These are phyloP conservation scores for Triticum urartu DNA, from an alignment of 176 grass and related monocot genomes.

Conservation along the genomic window DNA sequence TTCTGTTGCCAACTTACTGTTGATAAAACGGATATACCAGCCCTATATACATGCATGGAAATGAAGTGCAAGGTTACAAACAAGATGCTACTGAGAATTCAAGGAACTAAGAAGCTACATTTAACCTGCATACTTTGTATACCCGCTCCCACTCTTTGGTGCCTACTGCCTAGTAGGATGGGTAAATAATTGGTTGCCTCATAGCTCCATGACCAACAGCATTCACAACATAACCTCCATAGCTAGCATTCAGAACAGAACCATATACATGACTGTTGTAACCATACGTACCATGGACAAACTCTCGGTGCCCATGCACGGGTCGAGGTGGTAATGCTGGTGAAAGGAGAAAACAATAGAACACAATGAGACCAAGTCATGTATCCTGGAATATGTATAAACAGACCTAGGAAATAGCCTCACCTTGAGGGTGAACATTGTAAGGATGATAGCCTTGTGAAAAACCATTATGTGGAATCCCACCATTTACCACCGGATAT, in stretches of 20 bases:
- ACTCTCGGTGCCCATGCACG: slow-evolving; percentile 22
- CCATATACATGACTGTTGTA: slow-evolving; percentile 56
- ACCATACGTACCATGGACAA: slow-evolving; percentile 37
- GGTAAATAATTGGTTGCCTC: slow-evolving; percentile 28
- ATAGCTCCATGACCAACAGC: slow-evolving; percentile 24
- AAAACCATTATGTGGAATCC: slow-evolving; percentile 15
- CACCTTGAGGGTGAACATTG: slow-evolving; percentile 40
- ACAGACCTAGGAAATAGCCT: slow-evolving; percentile 12
- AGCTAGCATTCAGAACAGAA: slow-evolving; percentile 34
- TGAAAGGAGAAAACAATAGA: slow-evolving; percentile 10
- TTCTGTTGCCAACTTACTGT: not conserved
- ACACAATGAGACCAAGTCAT: not conserved
- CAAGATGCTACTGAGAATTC: not conserved
- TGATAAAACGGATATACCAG: not conserved
- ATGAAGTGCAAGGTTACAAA: slow-evolving; percentile 15
- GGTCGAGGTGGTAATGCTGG: slow-evolving; percentile 44
- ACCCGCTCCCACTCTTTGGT: not conserved
- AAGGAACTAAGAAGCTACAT: not conserved
- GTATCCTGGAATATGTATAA: not conserved
- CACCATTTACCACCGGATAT: slow-evolving; percentile 41
- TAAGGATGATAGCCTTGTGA: slow-evolving; percentile 22
- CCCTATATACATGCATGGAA: slow-evolving; percentile 22
- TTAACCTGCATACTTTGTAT: slow-evolving; percentile 12
- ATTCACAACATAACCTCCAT: slow-evolving; percentile 32
- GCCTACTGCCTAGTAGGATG: slow-evolving; percentile 30